A percentile compares a stretch with the other conserved stretches of the same genome.
These are phyloP conservation scores for Chaetothyriales sp. DNA, from an alignment of 2,329 filamentous ascomycete species.

Conservation along the genomic window DNA sequence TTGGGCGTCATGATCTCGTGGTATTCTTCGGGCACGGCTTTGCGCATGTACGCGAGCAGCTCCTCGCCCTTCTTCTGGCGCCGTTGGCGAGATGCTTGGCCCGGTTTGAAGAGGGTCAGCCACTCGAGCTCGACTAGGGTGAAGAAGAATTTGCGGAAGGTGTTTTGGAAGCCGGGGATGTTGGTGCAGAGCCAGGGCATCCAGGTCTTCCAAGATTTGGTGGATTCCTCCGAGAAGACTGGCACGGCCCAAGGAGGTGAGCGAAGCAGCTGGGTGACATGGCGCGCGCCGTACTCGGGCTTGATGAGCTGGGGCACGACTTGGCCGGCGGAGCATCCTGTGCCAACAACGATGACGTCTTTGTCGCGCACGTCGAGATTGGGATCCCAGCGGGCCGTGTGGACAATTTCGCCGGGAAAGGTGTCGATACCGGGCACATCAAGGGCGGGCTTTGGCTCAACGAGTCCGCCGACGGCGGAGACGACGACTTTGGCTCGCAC, in stretches of 20 bases:
- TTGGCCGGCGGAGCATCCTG: conserved; percentile 45
- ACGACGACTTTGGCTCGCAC: conserved; percentile 42
- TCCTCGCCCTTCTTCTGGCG: conserved; percentile 29
- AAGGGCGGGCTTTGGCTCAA: conserved; percentile 35
- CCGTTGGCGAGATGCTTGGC: conserved; percentile 29
- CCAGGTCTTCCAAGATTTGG: conserved; percentile 35
- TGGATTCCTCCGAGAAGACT: conserved; percentile 22
- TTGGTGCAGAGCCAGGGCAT: conserved; percentile 32
- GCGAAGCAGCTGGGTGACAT: conserved; percentile 47
- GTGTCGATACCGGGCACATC: conserved; percentile 39
- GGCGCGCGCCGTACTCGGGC: conserved; percentile 37
- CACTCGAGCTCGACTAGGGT: conserved; percentile 24
- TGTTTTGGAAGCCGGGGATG: conserved; percentile 38
- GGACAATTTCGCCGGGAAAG: conserved; percentile 44
- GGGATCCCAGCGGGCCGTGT: conserved; percentile 45
- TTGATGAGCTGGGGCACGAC: conserved; percentile 39
- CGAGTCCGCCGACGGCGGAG: conserved; percentile 42
- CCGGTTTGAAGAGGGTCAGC: conserved; percentile 32
- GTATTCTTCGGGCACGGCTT: conserved; percentile 44
- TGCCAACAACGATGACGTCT: conserved; percentile 44
- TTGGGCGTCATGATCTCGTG: conserved; percentile 49
- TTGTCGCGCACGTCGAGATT: conserved; percentile 37
- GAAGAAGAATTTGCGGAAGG: conserved; percentile 35
- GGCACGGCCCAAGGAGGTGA: conserved; percentile 45
- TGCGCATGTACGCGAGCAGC: conserved; percentile 35